Evolutionary conservation across 2,329 filamentous ascomycete species (phyloP).

Genomic region (Arthrinium puccinioides): DNA sequence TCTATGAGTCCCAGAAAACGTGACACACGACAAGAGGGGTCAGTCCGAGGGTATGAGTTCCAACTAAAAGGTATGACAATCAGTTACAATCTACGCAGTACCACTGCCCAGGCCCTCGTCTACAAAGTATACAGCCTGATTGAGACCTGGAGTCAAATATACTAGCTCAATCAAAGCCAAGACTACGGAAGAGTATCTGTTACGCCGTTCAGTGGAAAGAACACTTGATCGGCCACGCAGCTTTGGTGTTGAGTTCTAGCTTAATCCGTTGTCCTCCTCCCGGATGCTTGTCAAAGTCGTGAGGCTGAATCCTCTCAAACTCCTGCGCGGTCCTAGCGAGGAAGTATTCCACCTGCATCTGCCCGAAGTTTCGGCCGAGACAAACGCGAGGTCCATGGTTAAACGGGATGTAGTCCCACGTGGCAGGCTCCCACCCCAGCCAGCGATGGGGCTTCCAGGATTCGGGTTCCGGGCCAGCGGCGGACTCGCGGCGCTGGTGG

Average conservation of each 20-base stretch:
- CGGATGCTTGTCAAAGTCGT: no score
- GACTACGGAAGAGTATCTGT: no score
- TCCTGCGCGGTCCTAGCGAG: not conserved
- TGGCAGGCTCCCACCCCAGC: not conserved
- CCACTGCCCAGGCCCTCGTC: no score
- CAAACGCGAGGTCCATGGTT: not conserved
- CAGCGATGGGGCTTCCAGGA: not conserved
- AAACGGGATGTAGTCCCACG: not conserved
- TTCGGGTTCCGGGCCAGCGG: not conserved
- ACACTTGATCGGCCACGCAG: not conserved
- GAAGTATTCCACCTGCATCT: not conserved
- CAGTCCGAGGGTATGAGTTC: no score
- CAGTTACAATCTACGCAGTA: no score
- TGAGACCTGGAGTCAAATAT: no score
- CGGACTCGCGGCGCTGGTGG: not conserved
- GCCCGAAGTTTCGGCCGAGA: not conserved
- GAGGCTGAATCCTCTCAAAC: not conserved
- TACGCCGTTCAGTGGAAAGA: no score
- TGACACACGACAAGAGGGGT: no score
- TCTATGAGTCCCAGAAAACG: no score
- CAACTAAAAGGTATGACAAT: no score
- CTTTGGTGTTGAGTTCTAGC: not conserved
- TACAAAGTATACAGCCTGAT: no score
- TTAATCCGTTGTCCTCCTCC: not conserved
- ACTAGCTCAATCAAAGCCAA: no score